Conservation (phyloP, 768 basidiomycete species). For the Amanita inopinata region DNA sequence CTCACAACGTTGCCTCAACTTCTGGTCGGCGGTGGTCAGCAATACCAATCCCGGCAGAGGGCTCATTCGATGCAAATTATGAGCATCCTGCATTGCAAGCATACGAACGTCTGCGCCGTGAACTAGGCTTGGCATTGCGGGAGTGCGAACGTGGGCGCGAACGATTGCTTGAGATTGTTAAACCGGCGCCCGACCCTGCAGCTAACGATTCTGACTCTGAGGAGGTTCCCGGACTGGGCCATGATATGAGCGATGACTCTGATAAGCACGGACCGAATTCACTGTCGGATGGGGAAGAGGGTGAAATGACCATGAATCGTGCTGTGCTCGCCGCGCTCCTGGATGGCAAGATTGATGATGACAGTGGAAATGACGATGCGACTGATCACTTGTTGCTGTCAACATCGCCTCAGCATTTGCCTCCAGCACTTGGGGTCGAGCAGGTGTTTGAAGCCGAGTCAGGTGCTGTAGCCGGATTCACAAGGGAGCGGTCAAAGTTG, state of each 20-base stretch:
- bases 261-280: constrained; percentile 39
- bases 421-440: constrained; percentile 53
- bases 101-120: constrained; percentile 67
- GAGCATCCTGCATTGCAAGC: constrained; percentile 50
- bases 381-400: constrained; percentile 44
- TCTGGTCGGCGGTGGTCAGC: background rate
- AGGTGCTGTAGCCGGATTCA: constrained; percentile 27
- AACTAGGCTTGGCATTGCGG: constrained; percentile 67
- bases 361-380: constrained; percentile 37
- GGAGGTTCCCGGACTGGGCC: constrained; percentile 41
- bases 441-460: constrained; percentile 78
- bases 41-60: background rate
- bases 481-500: constrained; percentile 54
- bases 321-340: constrained; percentile 13
- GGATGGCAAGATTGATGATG: constrained; percentile 20
- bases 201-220: constrained; percentile 18
- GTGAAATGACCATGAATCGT: constrained; percentile 10
- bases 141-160: constrained; percentile 78
- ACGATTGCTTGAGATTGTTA: constrained; percentile 46
- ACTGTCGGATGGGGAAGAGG: constrained; percentile 23
- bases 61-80: constrained; percentile 9
- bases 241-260: constrained; percentile 44
- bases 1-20: background rate
- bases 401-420: constrained; percentile 44
- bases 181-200: constrained; percentile 26